Conservation (phyloP, 805 yeast genomes). For the Komagataella kurtzmanii region DNA sequence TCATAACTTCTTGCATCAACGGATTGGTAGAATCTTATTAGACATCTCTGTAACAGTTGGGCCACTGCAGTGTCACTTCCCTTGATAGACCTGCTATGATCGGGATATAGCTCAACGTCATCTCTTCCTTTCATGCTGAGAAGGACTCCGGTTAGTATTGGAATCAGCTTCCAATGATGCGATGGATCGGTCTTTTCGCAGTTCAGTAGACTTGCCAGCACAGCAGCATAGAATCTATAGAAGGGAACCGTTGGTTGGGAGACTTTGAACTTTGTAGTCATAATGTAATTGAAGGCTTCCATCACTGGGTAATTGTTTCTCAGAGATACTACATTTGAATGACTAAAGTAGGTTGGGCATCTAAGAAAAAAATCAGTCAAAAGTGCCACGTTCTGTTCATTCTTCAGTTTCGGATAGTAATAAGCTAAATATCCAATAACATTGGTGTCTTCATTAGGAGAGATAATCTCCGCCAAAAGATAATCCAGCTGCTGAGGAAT, state of each 20-base stretch:
- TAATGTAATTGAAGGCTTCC: constrained; percentile 32
- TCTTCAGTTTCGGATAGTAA: constrained; percentile 35
- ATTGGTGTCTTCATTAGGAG: constrained; percentile 18
- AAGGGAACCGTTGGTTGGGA: constrained; percentile 35
- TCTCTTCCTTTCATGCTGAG: constrained; percentile 18
- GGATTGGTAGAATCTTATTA: constrained; percentile 2
- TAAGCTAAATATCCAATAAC: constrained; percentile 33
- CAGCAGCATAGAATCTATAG: constrained; percentile 25
- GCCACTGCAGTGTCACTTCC: constrained; percentile 9
- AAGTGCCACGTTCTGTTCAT: constrained; percentile 29
- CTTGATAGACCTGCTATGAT: constrained; percentile 9
- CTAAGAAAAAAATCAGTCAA: constrained; percentile 29
- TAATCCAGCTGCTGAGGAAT: constrained; percentile 29
- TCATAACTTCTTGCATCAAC: constrained; percentile 1
- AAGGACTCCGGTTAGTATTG: constrained; percentile 31
- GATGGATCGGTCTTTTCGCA: constrained; percentile 11
- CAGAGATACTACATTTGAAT: constrained; percentile 12
- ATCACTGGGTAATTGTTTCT: constrained; percentile 23
- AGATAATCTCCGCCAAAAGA: constrained; percentile 27
- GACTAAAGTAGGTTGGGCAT: constrained; percentile 22
- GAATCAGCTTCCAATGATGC: constrained; percentile 31
- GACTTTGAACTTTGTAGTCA: constrained; percentile 29
- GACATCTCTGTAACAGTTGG: constrained; percentile 5
- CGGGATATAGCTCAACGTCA: constrained; percentile 13
- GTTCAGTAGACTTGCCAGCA: constrained; percentile 20